Percentiles rank a stretch among this genome's conserved stretches.
These are phyloP conservation scores for Leccinum rimulosum DNA, from an alignment of 768 basidiomycete species.

Conservation along the genomic window DNA sequence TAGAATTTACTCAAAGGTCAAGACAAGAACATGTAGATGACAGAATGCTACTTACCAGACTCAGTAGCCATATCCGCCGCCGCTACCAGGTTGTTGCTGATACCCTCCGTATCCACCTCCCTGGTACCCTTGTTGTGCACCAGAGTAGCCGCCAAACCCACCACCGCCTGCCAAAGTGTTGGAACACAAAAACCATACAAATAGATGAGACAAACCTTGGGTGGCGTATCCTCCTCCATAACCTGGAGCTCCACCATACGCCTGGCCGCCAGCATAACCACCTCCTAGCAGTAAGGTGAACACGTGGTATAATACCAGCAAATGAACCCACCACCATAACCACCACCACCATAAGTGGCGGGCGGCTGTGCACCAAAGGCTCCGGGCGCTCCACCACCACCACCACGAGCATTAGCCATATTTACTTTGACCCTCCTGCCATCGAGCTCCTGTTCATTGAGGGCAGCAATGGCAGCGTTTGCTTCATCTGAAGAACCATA, in stretches of 20 bases:
- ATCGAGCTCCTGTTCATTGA: conserved; percentile 93
- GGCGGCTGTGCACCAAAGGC: conserved; percentile 29
- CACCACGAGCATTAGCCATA: conserved; percentile 71
- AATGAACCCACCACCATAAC: conserved; percentile 21
- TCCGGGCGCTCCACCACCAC: conserved; percentile 42
- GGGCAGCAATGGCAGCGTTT: conserved; percentile 63
- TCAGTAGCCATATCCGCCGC: conserved; percentile 32
- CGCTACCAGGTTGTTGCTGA: conserved; percentile 25
- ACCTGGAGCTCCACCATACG: conserved; percentile 10
- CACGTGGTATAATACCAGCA: background rate
- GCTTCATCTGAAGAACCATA: conserved; percentile 64
- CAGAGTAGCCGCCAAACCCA: conserved; percentile 16
- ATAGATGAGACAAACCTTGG: conserved; percentile 8
- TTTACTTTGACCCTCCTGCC: conserved; percentile 90
- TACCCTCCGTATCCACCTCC: conserved; percentile 27
- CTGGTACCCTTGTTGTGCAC: conserved; percentile 21
- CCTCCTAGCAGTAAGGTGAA: conserved; percentile 25
- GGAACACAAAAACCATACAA: background rate
- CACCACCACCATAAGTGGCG: conserved; percentile 32
- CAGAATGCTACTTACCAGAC: background rate
- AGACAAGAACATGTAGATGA: background rate
- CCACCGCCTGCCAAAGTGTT: conserved; percentile 3
- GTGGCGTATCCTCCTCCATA: conserved; percentile 25
- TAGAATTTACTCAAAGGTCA: background rate
- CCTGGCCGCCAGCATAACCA: conserved; percentile 30